phyloP scores from a whole-genome alignment of 208 protist genomes.

The Trypanosoma congolense region DNA sequence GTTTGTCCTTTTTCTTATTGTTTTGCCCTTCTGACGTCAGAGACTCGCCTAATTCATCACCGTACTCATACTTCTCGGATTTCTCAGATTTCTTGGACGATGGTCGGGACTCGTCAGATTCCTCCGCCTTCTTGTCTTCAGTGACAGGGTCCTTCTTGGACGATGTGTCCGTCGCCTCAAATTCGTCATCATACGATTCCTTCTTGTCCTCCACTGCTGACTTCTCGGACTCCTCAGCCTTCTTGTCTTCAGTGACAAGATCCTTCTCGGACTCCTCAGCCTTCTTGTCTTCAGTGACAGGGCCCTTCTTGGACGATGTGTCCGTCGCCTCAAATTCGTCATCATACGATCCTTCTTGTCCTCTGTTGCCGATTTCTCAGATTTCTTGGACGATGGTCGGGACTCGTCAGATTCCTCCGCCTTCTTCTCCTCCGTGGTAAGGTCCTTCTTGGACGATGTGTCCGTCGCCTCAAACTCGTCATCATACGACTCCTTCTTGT shows the following conservation, averaged over 20 bases:
- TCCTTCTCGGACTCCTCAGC: background rate
- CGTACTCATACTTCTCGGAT: slow-evolving; percentile 1
- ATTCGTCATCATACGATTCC: background rate
- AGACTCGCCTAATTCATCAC: background rate
- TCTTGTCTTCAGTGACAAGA: slow-evolving; percentile 14
- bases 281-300: background rate
- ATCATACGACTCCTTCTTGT: background rate
- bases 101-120: background rate
- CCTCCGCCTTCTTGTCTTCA: background rate
- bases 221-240: background rate
- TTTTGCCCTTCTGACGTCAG: background rate
- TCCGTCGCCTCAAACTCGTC: background rate
- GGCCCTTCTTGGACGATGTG: slow-evolving; percentile 1
- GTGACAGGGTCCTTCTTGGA: background rate
- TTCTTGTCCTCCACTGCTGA: background rate
- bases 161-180: background rate
- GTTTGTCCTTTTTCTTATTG: background rate
- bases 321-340: background rate
- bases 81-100: slow-evolving; percentile 1
- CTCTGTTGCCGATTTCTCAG: slow-evolving; percentile 1
- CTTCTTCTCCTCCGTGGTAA: too few relatives aligned
- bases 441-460: too few relatives aligned
- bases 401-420: background rate
- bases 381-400: background rate
- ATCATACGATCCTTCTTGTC: too few relatives aligned